phyloP scores from a whole-genome alignment of 768 basidiomycete genomes.

The Lentinula lateritia region DNA sequence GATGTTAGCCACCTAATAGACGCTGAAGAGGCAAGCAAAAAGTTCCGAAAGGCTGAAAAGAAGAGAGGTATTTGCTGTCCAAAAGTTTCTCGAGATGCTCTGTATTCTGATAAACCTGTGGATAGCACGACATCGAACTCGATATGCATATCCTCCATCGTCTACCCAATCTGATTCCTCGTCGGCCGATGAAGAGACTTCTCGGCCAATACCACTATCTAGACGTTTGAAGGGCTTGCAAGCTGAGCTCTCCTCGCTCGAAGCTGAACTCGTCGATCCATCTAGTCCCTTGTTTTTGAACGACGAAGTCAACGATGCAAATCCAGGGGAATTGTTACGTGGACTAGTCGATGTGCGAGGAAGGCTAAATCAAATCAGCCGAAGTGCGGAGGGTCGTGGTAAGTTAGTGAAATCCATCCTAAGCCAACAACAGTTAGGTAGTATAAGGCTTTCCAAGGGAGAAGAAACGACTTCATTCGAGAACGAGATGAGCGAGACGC shows the following conservation, averaged over 20 bases:
- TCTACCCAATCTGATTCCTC: conserved; percentile 44
- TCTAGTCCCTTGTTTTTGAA: conserved; percentile 62
- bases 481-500: conserved; percentile 19
- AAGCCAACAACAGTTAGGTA: conserved; percentile 20
- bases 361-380: conserved; percentile 61
- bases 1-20: conserved; percentile 61
- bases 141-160: conserved; percentile 69
- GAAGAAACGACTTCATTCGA: conserved; percentile 5
- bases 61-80: conserved; percentile 37
- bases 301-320: conserved; percentile 57
- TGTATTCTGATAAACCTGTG: neutral
- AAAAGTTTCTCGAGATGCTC: neutral
- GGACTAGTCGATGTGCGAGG: conserved; percentile 73
- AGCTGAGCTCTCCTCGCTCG: conserved; percentile 73
- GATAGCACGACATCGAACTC: conserved; percentile 45
- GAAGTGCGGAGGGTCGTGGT: conserved; percentile 60
- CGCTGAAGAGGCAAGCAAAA: conserved; percentile 62
- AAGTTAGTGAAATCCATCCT: conserved; percentile 57
- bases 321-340: conserved; percentile 71
- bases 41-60: conserved; percentile 69
- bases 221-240: conserved; percentile 63
- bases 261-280: conserved; percentile 77
- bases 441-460: conserved; percentile 13
- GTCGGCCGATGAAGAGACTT: conserved; percentile 16
- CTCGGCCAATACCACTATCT: conserved; percentile 43